Evolutionary conservation across 441 rosid genomes (phyloP), one percentile per base, ranked within the genome.

Genomic region (Populus trichocarpa): DNA sequence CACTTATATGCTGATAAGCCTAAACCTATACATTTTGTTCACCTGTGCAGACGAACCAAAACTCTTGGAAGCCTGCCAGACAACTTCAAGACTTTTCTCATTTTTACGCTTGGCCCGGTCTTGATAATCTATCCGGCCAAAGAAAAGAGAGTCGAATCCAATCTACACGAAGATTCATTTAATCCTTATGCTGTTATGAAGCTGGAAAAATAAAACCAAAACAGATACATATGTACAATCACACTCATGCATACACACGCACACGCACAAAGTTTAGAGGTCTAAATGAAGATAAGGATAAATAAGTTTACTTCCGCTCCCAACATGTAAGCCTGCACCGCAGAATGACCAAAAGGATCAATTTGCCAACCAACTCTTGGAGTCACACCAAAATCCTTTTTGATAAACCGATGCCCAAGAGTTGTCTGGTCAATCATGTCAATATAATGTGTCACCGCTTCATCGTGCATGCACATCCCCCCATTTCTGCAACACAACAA

Each of bases 331-430:
- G 99, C 99, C 85, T 97, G 99, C 74, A 91, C 98, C 0, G 97
- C 99, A 85, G 99, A 95, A 90, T 97, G 99, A 75, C 99, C 99
- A 86, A 97, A 97, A 32, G 99, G 99, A 75, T 97, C 99, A 78
- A 97, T 95, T 85, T 97, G 99, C 99, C 99, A 97, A 83, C 99
- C 99, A 83, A 95, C 91, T 85, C 99, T 95, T 23, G 99, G 99
- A 75, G 96, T 95, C 81, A 95, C 87, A 76, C 89, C 91, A 82
- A 97, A 95, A 86, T 92, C 93, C 73, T 86, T 84, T 83, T 89
- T 85, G 63, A 97, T 91, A 77, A 89, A 95, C 35, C 87, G 88
- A 81, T 97, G 99, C 40, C 99, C 99, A 26, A 95, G 97, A 75
- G 98, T 91, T 71, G 97, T 95, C 85, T 97, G 99, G 82, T 97